Base-by-base conservation (phyloP, 208 protist species). In the Leishmania turanica region DNA sequence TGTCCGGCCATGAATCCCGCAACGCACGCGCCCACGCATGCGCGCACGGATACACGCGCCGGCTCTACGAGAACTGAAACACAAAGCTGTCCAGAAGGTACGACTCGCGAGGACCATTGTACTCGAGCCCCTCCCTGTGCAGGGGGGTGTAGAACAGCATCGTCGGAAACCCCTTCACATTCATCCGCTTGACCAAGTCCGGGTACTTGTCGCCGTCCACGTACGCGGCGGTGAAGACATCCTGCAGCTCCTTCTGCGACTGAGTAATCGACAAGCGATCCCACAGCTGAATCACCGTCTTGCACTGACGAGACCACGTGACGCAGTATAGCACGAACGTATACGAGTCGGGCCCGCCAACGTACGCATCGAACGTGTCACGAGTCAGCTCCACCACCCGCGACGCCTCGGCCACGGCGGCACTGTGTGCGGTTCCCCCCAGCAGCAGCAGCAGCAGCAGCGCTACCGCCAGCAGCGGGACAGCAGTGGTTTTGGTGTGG, bases 281-380 rank as follows among this genome's bases (percentile, higher is more conserved):
- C 87, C 90, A 96, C 31, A 91, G n/a, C 31, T 68, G 75, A 9
- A 75, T 51, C 54, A 82, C 62, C 2, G 79, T 69, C 51, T 80
- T 68, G 82, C 93, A 95, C 56, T 80, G 82, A 17, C 89, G 86
- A 17, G 89, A 88, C 91, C 91, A 96, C 71, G 83, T 70, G 4
- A 90, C 89, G 80, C 90, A 96, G 87, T 88, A 96, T 8, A 96
- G 83, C 53, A 96, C 90, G 81, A 95, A 94, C 27, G 89, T 89
- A 66, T 95, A 89, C 65, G 82, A 86, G 74, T 86, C 82, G 6
- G 87, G 88, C 27, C 88, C 86, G 45, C 85, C 80, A 11, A 95
- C 85, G 79, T 93, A 89, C 58, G 79, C 78, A 68, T 94, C 88
- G 79, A 94, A 94, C 45, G 89, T 96, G 13, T 86, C 84, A 19